phyloP scores from a whole-genome alignment of 108 stramenopile genomes.

The Discostella stelligeroides region DNA sequence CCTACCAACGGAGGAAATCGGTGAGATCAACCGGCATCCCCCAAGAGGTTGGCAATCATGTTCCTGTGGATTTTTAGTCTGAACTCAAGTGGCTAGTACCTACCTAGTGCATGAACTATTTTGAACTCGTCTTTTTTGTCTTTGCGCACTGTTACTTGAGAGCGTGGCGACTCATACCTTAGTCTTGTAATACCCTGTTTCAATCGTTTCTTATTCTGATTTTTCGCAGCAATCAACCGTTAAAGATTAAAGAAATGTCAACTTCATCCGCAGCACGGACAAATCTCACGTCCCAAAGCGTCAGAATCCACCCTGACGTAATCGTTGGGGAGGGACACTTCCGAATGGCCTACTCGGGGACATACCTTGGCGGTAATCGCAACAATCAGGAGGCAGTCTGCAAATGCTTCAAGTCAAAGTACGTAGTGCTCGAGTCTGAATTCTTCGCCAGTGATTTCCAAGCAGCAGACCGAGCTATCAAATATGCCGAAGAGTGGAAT shows the following conservation, averaged over 20 bases:
- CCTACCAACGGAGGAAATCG: no score
- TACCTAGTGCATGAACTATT: no score
- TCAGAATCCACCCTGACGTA: conserved; percentile 22
- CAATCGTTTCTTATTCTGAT: not conserved
- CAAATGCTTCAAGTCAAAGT: conserved; percentile 65
- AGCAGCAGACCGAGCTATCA: conserved; percentile 59
- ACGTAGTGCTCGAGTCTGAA: conserved; percentile 51
- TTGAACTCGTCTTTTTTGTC: no score
- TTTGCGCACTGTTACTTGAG: not conserved
- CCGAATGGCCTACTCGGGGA: conserved; percentile 58
- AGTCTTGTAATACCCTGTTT: no score
- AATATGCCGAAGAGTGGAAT: conserved; percentile 72
- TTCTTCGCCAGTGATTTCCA: conserved; percentile 61
- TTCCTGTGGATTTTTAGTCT: not conserved
- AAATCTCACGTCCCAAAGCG: conserved; percentile 58
- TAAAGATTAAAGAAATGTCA: conserved; percentile 17
- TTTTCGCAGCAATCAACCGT: not conserved
- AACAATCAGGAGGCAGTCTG: conserved; percentile 70
- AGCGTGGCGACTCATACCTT: not conserved
- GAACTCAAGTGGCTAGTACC: no score
- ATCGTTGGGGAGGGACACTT: conserved; percentile 62
- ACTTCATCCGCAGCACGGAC: conserved; percentile 65
- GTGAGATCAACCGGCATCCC: not conserved
- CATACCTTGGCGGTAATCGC: conserved; percentile 72
- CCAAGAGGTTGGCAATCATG: not conserved